A percentile compares a stretch with the other conserved stretches of the same genome.
Evolutionary conservation across 2,329 filamentous ascomycete species (phyloP).

Genomic region (Monilinia laxa): DNA sequence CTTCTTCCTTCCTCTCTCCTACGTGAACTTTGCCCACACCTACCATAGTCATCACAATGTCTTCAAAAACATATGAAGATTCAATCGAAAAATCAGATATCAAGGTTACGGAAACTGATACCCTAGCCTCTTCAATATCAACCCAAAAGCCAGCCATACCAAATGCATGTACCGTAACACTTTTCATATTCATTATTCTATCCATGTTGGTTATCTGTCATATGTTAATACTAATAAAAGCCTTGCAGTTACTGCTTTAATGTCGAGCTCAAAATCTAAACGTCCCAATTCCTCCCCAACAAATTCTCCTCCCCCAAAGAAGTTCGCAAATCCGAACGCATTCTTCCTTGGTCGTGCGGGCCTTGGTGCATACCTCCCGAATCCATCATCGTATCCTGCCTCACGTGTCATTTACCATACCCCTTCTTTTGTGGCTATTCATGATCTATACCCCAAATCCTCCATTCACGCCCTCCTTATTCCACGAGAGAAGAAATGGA

Average conservation of each 20-base stretch:
- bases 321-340: constrained; percentile 25
- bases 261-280: constrained; percentile 36
- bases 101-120: constrained; percentile 36
- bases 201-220: not conserved
- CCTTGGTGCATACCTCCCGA: constrained; percentile 64
- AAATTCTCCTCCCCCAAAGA: constrained; percentile 18
- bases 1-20: not conserved
- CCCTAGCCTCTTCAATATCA: constrained; percentile 35
- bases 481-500: constrained; percentile 64
- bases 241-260: constrained; percentile 53
- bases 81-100: constrained; percentile 48
- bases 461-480: constrained; percentile 85
- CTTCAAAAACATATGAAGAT: constrained; percentile 38
- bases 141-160: constrained; percentile 27
- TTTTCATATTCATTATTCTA: not conserved
- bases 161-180: constrained; percentile 47
- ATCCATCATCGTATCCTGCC: constrained; percentile 60
- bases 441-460: constrained; percentile 84
- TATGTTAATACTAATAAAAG: not conserved
- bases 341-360: constrained; percentile 54
- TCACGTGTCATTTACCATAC: constrained; percentile 64
- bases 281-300: not conserved
- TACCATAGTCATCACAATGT: not conserved
- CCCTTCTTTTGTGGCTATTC: constrained; percentile 71
- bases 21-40: not conserved